Base-by-base conservation (phyloP, 495 filamentous ascomycete species). In the Hyaloscypha bicolor region DNA sequence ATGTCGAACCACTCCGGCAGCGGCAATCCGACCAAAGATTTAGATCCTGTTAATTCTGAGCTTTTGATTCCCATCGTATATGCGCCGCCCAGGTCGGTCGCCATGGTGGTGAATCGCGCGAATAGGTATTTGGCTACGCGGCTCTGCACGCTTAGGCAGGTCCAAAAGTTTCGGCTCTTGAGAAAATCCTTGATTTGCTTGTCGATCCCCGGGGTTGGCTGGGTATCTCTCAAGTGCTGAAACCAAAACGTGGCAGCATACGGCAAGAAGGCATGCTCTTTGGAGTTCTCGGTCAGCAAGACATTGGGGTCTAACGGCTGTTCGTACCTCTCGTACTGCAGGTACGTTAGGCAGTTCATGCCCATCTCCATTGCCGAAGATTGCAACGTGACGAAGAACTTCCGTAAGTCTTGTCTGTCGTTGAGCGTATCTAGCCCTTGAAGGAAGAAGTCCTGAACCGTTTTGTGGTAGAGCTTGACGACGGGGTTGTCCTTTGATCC, bases 201-300 rank as follows among this genome's bases (percentile, higher is more conserved):
- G 32, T 66, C 62, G 6, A 69, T 55, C 6, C 52, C 68, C 25
- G 48, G 6, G 4, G 52, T 48, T 21, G 32, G 42, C 5, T 45
- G 59, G 1, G 62, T 63, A 61, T 70, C 35, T 14, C 51, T 39
- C 2, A 76, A 60, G 63, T 76, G 72, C 48, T 48, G 57, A 32
- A 71, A 60, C 74, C 74, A 76, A 39, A 73, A 74, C 3, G 65
- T 69, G 32, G 72, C 69, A 3, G 74, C 74, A 60, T 76, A 73
- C 29, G 67, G 63, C 25, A 76, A 51, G 21, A 76, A 70, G 19
- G 70, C 72, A 65, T 76, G 68, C 21, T 76, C 72, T 1, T 22
- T 9, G 9, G 64, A 32, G 11, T 51, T 14, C 11, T 70, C 57
- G 1, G 64, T 22, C 9, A 73, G 32, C 0, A 29, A 52, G 12